Percentiles rank a stretch among this genome's conserved stretches.
Evolutionary conservation across 257 asterid species (phyloP).

Genomic region (Penstemon davidsonii): DNA sequence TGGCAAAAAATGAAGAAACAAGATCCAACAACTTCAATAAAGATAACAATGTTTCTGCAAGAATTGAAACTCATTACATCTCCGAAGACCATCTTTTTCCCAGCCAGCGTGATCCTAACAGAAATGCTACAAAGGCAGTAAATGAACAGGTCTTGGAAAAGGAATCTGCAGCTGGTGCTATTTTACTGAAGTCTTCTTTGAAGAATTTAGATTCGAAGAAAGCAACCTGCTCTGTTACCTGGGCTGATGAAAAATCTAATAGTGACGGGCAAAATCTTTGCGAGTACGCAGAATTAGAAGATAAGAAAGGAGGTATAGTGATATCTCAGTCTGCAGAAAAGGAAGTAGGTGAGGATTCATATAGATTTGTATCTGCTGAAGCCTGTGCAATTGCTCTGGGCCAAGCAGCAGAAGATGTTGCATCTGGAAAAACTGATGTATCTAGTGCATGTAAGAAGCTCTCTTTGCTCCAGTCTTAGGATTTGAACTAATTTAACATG

Average conservation of each 20-base stretch:
- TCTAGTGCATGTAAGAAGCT: slow-evolving; percentile 68
- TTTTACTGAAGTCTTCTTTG: slow-evolving; percentile 60
- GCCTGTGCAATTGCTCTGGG: slow-evolving; percentile 85
- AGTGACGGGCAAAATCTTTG: slow-evolving; percentile 40
- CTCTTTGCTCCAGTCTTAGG: slow-evolving; percentile 8
- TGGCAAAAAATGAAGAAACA: slow-evolving; percentile 32
- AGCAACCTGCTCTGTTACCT: slow-evolving; percentile 55
- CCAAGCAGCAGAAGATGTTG: slow-evolving; percentile 84
- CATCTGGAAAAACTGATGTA: slow-evolving; percentile 58
- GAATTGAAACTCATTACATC: slow-evolving; percentile 31
- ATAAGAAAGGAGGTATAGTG: slow-evolving; percentile 30
- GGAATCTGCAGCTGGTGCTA: slow-evolving; percentile 32
- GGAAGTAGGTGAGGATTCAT: slow-evolving; percentile 42
- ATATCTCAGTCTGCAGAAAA: slow-evolving; percentile 31
- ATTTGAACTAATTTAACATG: slow-evolving; percentile 18
- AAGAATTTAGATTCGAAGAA: slow-evolving; percentile 60
- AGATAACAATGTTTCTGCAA: slow-evolving; percentile 19
- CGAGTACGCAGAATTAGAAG: slow-evolving; percentile 39
- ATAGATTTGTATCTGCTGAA: slow-evolving; percentile 74
- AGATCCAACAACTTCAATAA: slow-evolving; percentile 31
- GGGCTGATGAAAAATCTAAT: slow-evolving; percentile 75
- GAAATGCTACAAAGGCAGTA: slow-evolving; percentile 26
- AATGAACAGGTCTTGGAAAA: slow-evolving; percentile 27
- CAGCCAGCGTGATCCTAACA: slow-evolving; percentile 23
- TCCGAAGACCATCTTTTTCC: slow-evolving; percentile 39